Evolutionary conservation across 1,139 yeast genomes (phyloP).

Genomic region (Kluyveromyces sp.): DNA sequence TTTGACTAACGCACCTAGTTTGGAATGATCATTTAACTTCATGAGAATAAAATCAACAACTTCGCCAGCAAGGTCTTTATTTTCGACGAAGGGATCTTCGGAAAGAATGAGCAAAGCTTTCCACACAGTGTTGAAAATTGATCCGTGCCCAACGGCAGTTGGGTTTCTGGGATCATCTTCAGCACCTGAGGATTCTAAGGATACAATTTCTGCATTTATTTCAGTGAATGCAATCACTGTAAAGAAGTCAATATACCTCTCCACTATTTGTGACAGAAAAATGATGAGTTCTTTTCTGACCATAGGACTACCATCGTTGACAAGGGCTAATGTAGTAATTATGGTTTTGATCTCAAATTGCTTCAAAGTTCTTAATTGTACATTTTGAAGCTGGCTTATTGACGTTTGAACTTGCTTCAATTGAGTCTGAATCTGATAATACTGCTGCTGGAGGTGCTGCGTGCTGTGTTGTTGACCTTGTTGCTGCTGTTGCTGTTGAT

Average conservation of each 20-base stretch:
- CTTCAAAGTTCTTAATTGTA: slow-evolving; percentile 33
- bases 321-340: slow-evolving; percentile 39
- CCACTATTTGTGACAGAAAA: slow-evolving; percentile 68
- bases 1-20: slow-evolving; percentile 53
- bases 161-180: slow-evolving; percentile 26
- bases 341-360: slow-evolving; percentile 40
- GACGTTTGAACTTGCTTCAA: slow-evolving; percentile 26
- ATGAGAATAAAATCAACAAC: slow-evolving; percentile 70
- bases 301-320: slow-evolving; percentile 84
- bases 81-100: slow-evolving; percentile 86
- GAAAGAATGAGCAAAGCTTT: slow-evolving; percentile 71
- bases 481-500: slow-evolving; percentile 15
- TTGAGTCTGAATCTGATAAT: slow-evolving; percentile 29
- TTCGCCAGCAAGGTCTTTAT: slow-evolving; percentile 63
- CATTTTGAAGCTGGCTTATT: slow-evolving; percentile 25
- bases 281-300: slow-evolving; percentile 81
- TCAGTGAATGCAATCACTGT: slow-evolving; percentile 84
- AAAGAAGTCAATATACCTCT: slow-evolving; percentile 66
- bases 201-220: slow-evolving; percentile 69
- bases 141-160: slow-evolving; percentile 57
- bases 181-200: slow-evolving; percentile 44
- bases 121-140: slow-evolving; percentile 86
- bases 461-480: slow-evolving; percentile 15
- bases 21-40: slow-evolving; percentile 56
- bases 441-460: slow-evolving; percentile 26